phyloP scores from a whole-genome alignment of 305 asterid genomes.

The Rubia occidens region DNA sequence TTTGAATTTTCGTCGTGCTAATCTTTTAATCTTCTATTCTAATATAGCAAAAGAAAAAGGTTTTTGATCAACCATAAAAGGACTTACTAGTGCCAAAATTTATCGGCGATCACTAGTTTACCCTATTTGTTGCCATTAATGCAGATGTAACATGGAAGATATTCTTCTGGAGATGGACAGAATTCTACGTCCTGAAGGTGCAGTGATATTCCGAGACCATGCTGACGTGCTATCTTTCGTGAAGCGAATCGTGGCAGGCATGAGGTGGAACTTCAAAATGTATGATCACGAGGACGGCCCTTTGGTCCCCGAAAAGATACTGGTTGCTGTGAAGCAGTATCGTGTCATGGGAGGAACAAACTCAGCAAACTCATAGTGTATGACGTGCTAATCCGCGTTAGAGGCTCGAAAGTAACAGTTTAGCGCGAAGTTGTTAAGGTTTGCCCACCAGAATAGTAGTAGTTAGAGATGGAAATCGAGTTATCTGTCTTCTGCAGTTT shows the following conservation, averaged over 20 bases:
- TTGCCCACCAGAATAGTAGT: neutral
- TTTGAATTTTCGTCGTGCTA: neutral
- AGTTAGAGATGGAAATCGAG: neutral
- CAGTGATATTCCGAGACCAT: constrained; percentile 42
- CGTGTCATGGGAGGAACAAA: constrained; percentile 30
- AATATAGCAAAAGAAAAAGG: neutral
- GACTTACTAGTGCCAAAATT: neutral
- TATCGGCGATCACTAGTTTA: neutral
- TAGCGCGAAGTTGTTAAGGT: neutral
- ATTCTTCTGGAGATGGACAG: constrained; percentile 49
- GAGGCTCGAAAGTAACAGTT: neutral
- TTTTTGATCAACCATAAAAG: neutral
- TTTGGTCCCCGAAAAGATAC: constrained; percentile 30
- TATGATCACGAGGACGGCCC: constrained; percentile 45
- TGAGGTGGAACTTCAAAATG: constrained; percentile 42
- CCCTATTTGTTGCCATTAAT: neutral
- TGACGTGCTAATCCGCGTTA: neutral
- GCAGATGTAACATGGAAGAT: constrained; percentile 37
- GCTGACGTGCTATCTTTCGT: constrained; percentile 28
- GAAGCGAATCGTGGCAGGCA: constrained; percentile 29
- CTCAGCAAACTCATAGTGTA: constrained; percentile 11
- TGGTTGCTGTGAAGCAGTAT: constrained; percentile 33
- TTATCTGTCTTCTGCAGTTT: neutral
- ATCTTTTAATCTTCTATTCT: neutral
- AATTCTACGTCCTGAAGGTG: constrained; percentile 47